Evolutionary conservation across 1,284 basidiomycete genomes (phyloP).

Genomic region (Heliocybe sulcata): DNA sequence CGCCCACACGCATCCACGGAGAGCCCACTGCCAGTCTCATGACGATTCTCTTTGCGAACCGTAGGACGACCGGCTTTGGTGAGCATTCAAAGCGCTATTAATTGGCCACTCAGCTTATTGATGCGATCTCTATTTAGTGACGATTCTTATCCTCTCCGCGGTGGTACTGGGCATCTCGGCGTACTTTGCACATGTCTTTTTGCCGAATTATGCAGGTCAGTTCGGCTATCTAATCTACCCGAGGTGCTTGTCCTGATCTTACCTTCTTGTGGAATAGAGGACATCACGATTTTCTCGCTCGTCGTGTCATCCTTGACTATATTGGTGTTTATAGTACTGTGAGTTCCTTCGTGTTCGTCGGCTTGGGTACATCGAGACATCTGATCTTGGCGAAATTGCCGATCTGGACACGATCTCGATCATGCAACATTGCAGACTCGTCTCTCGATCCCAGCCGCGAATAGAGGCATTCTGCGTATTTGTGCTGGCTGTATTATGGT

Average conservation of each 20-base stretch:
- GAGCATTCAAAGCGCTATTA: neutral
- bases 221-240: constrained; percentile 41
- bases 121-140: constrained; percentile 28
- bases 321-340: constrained; percentile 49
- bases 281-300: constrained; percentile 62
- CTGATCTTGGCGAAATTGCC: neutral
- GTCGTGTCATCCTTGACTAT: constrained; percentile 58
- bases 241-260: neutral
- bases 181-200: constrained; percentile 58
- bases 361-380: too few relatives aligned
- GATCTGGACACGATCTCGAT: constrained; percentile 9
- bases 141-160: constrained; percentile 51
- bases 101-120: neutral
- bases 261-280: constrained; percentile 31
- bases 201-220: constrained; percentile 30
- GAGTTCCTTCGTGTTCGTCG: constrained; percentile 14
- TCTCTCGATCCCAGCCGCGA: constrained; percentile 63
- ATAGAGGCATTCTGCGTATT: constrained; percentile 51
- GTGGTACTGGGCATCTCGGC: constrained; percentile 60
- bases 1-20: neutral
- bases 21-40: neutral
- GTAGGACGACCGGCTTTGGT: constrained; percentile 9
- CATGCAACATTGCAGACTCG: constrained; percentile 34
- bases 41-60: neutral
- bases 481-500: constrained; percentile 55